Conservation (phyloP, 768 basidiomycete species). For the Termitomyces bulborhizus region DNA sequence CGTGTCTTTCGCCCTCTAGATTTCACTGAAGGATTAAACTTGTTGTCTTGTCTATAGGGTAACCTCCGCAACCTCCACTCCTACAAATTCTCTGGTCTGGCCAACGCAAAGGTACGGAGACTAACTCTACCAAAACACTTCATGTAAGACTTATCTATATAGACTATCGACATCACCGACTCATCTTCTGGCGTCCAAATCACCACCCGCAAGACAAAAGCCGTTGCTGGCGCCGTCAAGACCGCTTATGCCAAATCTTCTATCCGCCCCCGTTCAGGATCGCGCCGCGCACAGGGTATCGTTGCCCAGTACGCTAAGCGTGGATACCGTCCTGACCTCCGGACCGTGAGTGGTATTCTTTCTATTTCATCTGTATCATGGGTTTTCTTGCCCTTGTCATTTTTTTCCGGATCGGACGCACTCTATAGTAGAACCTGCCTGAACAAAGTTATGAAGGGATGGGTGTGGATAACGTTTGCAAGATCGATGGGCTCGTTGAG, state of each 20-base stretch:
- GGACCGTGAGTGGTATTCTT: slow-evolving; percentile 49
- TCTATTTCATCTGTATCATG: neutral
- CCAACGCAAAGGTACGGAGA: slow-evolving; percentile 66
- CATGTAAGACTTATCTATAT: neutral
- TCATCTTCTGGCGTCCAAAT: slow-evolving; percentile 53
- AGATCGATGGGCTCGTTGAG: slow-evolving; percentile 47
- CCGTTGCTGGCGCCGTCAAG: slow-evolving; percentile 44
- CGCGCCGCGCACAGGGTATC: slow-evolving; percentile 65
- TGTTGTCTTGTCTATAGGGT: slow-evolving; percentile 39
- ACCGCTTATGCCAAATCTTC: slow-evolving; percentile 39
- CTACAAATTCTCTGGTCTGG: slow-evolving; percentile 87
- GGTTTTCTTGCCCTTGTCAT: slow-evolving; percentile 4
- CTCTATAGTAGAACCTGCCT: slow-evolving; percentile 90
- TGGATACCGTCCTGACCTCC: slow-evolving; percentile 75
- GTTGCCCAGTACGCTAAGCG: slow-evolving; percentile 51
- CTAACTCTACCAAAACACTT: neutral
- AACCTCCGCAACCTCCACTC: slow-evolving; percentile 87
- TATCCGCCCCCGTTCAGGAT: slow-evolving; percentile 65
- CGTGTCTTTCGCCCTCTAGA: slow-evolving; percentile 19
- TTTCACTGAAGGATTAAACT: neutral
- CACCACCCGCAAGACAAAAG: slow-evolving; percentile 59
- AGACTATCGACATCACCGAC: slow-evolving; percentile 66
- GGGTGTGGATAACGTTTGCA: slow-evolving; percentile 94
- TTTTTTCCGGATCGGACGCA: slow-evolving; percentile 36
- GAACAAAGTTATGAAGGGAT: slow-evolving; percentile 64